Evolutionary conservation across 306 rosid genomes (phyloP).

Genomic region (Prunus armeniaca): DNA sequence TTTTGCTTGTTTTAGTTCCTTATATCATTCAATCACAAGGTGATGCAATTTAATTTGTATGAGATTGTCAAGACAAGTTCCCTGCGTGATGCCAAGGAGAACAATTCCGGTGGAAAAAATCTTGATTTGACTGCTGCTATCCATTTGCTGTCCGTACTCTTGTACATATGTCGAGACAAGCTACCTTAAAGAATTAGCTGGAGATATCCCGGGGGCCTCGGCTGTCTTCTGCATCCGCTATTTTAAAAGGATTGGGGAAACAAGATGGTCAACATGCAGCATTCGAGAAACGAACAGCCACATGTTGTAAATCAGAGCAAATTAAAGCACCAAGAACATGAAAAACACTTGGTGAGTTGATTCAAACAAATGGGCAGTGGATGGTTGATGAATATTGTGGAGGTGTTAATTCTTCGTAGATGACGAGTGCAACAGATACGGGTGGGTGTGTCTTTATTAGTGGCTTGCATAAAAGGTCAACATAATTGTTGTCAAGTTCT

Average conservation of each 20-base stretch:
- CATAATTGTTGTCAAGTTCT: conserved; percentile 2
- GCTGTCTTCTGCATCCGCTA: conserved; percentile 28
- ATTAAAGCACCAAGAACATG: conserved; percentile 3
- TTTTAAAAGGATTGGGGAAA: conserved; percentile 19
- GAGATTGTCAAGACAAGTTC: conserved; percentile 16
- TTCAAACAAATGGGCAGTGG: conserved; percentile 11
- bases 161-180: conserved; percentile 29
- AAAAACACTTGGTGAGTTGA: conserved; percentile 23
- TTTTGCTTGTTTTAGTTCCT: conserved; percentile 21
- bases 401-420: not conserved
- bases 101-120: conserved; percentile 17
- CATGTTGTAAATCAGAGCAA: conserved; percentile 11
- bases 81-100: conserved; percentile 16
- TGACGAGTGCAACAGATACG: not conserved
- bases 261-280: conserved; percentile 22
- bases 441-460: not conserved
- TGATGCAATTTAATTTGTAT: conserved; percentile 14
- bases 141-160: conserved; percentile 12
- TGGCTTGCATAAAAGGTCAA: conserved; percentile 2
- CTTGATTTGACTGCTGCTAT: conserved; percentile 16
- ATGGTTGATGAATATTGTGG: not conserved
- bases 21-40: conserved; percentile 26
- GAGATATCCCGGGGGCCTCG: conserved; percentile 18
- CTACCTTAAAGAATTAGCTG: conserved; percentile 2
- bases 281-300: conserved; percentile 15